Conservation (phyloP, 148 eudicot genomes). For the Polygonum aviculare region DNA sequence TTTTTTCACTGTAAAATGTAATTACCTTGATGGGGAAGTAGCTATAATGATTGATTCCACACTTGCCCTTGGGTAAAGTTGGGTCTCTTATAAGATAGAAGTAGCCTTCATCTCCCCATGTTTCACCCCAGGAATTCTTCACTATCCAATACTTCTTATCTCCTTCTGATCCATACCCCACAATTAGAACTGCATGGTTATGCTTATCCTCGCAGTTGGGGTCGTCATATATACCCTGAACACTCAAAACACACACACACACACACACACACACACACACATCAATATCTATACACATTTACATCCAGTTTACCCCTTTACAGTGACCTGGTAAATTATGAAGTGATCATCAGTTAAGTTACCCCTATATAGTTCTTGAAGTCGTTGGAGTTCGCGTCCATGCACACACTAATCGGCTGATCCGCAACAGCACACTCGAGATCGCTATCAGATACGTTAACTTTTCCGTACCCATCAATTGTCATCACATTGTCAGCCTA, state of each 20-base stretch:
- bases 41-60: background rate
- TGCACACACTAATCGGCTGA: conserved; percentile 17
- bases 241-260: background rate
- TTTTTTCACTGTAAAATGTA: background rate
- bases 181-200: background rate
- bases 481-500: conserved; percentile 2
- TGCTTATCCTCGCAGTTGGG: background rate
- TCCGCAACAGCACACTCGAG: conserved; percentile 17
- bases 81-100: background rate
- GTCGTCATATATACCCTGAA: background rate
- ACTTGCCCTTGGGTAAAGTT: background rate
- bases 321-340: no score
- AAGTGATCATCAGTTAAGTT: background rate
- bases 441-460: conserved; percentile 11
- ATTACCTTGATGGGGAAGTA: background rate
- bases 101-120: background rate
- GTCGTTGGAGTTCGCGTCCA: conserved; percentile 9
- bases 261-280: no score
- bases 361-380: conserved; percentile 21
- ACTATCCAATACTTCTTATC: conserved; percentile 2
- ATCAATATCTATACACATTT: no score
- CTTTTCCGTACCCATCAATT: conserved; percentile 15
- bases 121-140: background rate
- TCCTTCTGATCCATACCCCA: background rate
- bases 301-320: no score